These are phyloP conservation scores for Flaveria robusta DNA, from an alignment of 129 eudicot genomes.

Conservation along the genomic window DNA sequence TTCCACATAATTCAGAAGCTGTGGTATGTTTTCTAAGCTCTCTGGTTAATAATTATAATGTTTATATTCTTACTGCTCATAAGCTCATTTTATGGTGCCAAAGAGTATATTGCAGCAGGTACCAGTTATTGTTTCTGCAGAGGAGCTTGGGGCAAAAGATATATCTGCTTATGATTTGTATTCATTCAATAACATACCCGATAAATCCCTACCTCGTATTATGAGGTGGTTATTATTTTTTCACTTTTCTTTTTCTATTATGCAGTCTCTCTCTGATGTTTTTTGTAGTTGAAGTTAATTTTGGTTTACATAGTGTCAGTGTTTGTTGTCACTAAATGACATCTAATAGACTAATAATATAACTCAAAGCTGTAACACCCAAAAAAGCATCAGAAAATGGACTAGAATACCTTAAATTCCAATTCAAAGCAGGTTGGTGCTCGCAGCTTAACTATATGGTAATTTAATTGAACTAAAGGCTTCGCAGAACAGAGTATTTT, in stretches of 20 bases:
- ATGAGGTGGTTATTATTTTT: slow-evolving; percentile 45
- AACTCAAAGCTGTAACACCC: neutral
- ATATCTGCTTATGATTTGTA: slow-evolving; percentile 60
- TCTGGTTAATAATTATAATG: neutral
- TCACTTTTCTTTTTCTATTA: slow-evolving; percentile 6
- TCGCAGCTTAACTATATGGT: slow-evolving; percentile 4
- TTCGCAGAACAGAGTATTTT: slow-evolving; percentile 9
- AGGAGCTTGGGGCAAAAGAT: slow-evolving; percentile 73
- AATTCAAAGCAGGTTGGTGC: neutral
- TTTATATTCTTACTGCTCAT: slow-evolving; percentile 20
- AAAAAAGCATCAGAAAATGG: slow-evolving; percentile 7
- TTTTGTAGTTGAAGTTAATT: neutral
- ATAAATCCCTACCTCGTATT: slow-evolving; percentile 60
- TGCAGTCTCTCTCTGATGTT: slow-evolving; percentile 7
- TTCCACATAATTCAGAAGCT: slow-evolving; percentile 46
- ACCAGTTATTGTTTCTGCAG: slow-evolving; percentile 67
- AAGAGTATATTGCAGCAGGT: slow-evolving; percentile 59
- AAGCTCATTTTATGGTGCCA: slow-evolving; percentile 17
- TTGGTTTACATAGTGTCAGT: neutral
- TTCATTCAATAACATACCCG: slow-evolving; percentile 58
- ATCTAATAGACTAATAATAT: neutral
- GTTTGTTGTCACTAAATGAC: slow-evolving; percentile 4
- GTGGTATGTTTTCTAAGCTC: slow-evolving; percentile 48
- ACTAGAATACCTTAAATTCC: neutral
- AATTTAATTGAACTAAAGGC: neutral